Percentiles rank a stretch among this genome's conserved stretches.
Evolutionary conservation across 345 rosid species (phyloP).

Genomic region (Bruguiera sexangula): DNA sequence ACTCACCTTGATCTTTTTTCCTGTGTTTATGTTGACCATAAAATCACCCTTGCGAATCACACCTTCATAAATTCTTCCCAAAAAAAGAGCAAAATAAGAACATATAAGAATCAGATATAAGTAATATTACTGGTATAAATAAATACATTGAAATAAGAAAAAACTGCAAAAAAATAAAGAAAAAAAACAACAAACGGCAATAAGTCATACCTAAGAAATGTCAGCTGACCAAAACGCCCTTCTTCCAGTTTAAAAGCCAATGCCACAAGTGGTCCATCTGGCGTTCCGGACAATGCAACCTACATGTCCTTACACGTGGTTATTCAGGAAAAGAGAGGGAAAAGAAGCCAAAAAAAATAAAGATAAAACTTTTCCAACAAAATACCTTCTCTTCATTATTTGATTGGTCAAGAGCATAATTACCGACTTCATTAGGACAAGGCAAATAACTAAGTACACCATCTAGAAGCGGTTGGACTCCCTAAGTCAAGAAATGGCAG

Average conservation of each 20-base stretch:
- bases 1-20: slow-evolving; percentile 89
- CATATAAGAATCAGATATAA: background rate
- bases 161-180: background rate
- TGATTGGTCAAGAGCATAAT: slow-evolving; percentile 88
- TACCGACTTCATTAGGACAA: slow-evolving; percentile 84
- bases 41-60: slow-evolving; percentile 91
- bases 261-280: slow-evolving; percentile 96
- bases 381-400: slow-evolving; percentile 86
- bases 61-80: slow-evolving; percentile 85
- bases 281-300: slow-evolving; percentile 75
- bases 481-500: slow-evolving; percentile 39
- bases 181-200: background rate
- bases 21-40: slow-evolving; percentile 81
- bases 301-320: slow-evolving; percentile 27
- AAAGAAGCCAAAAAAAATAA: background rate
- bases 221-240: slow-evolving; percentile 94
- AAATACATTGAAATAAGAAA: background rate
- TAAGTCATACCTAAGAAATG: slow-evolving; percentile 65
- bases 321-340: background rate
- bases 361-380: slow-evolving; percentile 6
- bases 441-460: slow-evolving; percentile 87
- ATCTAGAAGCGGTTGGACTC: slow-evolving; percentile 90
- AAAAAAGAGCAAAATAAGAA: slow-evolving; percentile 6
- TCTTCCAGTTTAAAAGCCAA: slow-evolving; percentile 97
- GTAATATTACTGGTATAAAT: background rate